Evolutionary conservation across 2,329 filamentous ascomycete genomes (phyloP), one percentile per base, ranked within the genome.

Genomic region (Trichoderma hamatum): DNA sequence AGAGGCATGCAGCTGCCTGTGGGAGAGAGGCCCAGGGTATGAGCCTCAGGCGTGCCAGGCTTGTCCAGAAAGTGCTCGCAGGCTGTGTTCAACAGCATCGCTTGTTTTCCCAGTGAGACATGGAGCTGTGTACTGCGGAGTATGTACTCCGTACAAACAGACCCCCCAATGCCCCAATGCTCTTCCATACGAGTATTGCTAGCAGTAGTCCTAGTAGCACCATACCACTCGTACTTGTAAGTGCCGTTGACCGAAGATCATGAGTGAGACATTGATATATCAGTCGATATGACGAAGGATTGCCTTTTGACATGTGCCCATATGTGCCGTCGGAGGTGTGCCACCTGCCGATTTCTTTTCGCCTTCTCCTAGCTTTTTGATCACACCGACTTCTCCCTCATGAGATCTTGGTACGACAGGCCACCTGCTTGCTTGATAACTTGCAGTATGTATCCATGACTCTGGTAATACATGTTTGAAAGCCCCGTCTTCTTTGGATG

Each of bases 1-100:
- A 69, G 51, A 55, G 62, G 61, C 67, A 69, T 69, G 67, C 67
- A 65, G 67, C 61, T 55, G 34, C 52, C 62, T 65, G 52, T 65
- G 62, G 34, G 62, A 55, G 58, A 46, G 34, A 69, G 39, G 34
- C 21, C 60, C 43, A 65, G 46, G 67, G 46, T 61, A 55, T 34
- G 52, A 65, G 32, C 43, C 52, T 69, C 61, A 69, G 54, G 55
- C 54, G 19, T 65, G 67, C 46, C 30, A 61, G 26, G 46, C 32
- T 39, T 54, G 56, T 49, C 49, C 39, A 58, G 28, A 24, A 59
- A 69, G 61, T 64, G 58, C 60, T 64, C 60, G 52, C 60, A 69
- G 51, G 19, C 52, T 26, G 61, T 66, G 51, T 61, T 69, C 54
- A 46, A 58, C 46, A 32, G 19, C 26, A 51, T 34, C 26, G 52